Base-by-base conservation (phyloP, 2,329 filamentous ascomycete species). In the Diplodia mutila region DNA sequence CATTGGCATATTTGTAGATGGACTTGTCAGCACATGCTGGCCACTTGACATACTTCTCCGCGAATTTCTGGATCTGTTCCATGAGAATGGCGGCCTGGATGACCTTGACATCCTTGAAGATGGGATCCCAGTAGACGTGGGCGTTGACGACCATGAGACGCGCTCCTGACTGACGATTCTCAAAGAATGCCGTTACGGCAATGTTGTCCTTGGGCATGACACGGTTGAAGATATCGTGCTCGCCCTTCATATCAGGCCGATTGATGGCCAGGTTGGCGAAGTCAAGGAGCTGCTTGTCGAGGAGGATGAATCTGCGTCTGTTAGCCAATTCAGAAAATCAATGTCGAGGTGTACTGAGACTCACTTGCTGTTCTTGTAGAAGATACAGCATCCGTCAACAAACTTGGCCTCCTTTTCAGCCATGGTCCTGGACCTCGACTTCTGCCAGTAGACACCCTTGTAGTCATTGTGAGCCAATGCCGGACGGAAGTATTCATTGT, bases 141-240 rank as follows among this genome's bases (percentile, higher is more conserved):
- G 92, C 92, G 76, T 98, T 98, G 72, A 93, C 93, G 42, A 98
- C 89, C 70, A 99, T 97, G 75, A 98, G 83, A 67, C 95, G 90
- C 16, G 93, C 90, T n/a, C 95, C 95, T 0, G 94, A 97, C 69
- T 87, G 83, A 46, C 94, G 89, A 74, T 97, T 97, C 80, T 99
- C 95, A 70, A 99, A 88, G 83, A 98, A 97, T 67, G 91, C 89
- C 57, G 97, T 88, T 57, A 97, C 90, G 18, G 91, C 95, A 78
- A 99, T 97, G 77, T 98, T 94, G 84, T 99, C 95, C 81, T 95
- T 93, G 69, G 94, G 94, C 95, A 97, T 98, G 69, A 99, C 91
- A 32, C 95, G 91, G 78, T 99, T 99, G 85, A 97, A 98, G 67
- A 98, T 94, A 75, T 99, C 95, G 76, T 97, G 92, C 75, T 97